Evolutionary conservation across 306 rosid genomes (phyloP), one percentile per base, ranked within the genome.

Genomic region (Adenanthera pavonina): DNA sequence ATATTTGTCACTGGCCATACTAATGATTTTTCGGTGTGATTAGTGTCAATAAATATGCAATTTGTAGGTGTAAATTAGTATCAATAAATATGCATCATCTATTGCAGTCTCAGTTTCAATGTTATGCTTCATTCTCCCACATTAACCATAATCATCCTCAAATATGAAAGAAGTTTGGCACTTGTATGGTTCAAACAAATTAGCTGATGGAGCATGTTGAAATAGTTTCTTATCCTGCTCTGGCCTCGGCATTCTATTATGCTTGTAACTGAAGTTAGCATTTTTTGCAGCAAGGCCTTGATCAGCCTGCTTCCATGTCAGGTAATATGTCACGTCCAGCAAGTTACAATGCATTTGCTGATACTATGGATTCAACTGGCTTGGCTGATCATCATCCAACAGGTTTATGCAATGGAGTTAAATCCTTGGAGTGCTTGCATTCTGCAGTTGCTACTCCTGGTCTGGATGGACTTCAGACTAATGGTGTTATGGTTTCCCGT

Each of bases 221-320:
- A 12, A 81, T 71, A 73, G 47, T 61, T 83, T 72, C 62, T 79
- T 69, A 38, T 17, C 73, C 12, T 78, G 40, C 40, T 80, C 9
- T 81, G 64, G 69, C 74, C 25, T 72, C 77, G 72, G 17, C 82
- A 66, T 62, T 64, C 14, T 46, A 6, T 80, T 78, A 75, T 20
- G 33, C 40, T 86, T 46, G 38, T 84, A 79, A 87, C 38, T 84
- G 86, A 69, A 70, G 75, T 79, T 60, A 71, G 57, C 40, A 17
- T 41, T 80, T 83, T 85, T 78, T 84, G 85, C 93, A 95, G 98
- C 96, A 93, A 81, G 98, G 97, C 84, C 85, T 81, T 82, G 94
- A 87, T 80, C 93, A 75, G 79, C 87, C 96, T 83, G 77, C 87
- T 68, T 82, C 91, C 61, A 52, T 90, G 78, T 82, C 97, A 53